Evolutionary conservation across 768 basidiomycete genomes (phyloP).

Genomic region (Dacryopinax spathularia): DNA sequence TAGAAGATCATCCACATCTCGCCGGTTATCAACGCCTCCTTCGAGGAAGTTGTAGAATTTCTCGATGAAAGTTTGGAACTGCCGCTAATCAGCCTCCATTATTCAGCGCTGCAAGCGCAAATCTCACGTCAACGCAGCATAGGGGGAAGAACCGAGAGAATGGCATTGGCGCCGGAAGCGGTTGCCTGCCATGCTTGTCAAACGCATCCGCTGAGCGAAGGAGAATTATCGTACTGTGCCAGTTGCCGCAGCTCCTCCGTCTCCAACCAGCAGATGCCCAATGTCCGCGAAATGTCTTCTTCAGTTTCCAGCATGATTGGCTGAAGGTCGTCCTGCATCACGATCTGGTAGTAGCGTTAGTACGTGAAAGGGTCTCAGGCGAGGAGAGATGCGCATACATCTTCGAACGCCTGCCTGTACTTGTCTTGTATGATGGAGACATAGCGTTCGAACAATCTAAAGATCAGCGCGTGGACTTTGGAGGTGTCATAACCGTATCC

Average conservation of each 20-base stretch:
- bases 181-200: constrained; percentile 29
- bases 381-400: constrained; percentile 35
- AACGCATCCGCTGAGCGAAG: not conserved
- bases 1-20: constrained; percentile 80
- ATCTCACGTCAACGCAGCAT: constrained; percentile 74
- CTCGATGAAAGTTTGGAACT: constrained; percentile 81
- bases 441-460: constrained; percentile 85
- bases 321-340: constrained; percentile 73
- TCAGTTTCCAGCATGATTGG: constrained; percentile 54
- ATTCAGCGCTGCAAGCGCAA: constrained; percentile 2
- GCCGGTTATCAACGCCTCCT: constrained; percentile 80
- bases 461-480: constrained; percentile 67
- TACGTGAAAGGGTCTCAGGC: not conserved
- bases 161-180: constrained; percentile 60
- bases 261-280: constrained; percentile 73
- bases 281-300: constrained; percentile 53
- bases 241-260: constrained; percentile 50
- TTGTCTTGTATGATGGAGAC: constrained; percentile 64
- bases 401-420: constrained; percentile 67
- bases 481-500: constrained; percentile 74
- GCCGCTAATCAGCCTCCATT: constrained; percentile 7
- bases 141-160: constrained; percentile 93
- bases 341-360: constrained; percentile 38
- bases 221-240: constrained; percentile 29
- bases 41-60: constrained; percentile 96